Percentiles rank a stretch among this genome's conserved stretches.
Conservation (phyloP, 495 filamentous ascomycete species). For the Rostrohypoxylon terebratum region DNA sequence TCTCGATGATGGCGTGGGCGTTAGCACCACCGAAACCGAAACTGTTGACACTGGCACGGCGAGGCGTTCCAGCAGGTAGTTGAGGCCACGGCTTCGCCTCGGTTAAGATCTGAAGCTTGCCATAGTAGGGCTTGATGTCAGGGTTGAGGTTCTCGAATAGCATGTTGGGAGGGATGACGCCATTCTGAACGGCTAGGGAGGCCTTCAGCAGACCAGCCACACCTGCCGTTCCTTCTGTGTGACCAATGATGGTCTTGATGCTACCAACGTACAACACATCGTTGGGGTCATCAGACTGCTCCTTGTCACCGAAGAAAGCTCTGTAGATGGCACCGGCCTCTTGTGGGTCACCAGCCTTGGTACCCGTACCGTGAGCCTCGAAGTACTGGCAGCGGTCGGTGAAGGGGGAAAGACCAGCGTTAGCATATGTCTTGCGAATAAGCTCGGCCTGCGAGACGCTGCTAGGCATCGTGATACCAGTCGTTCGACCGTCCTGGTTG, state of each 20-base stretch:
- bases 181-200: conserved; percentile 57
- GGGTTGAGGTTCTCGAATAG: conserved; percentile 62
- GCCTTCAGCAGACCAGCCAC: conserved; percentile 63
- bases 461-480: conserved; percentile 62
- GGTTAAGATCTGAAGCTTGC: conserved; percentile 50
- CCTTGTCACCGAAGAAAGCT: conserved; percentile 37
- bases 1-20: conserved; percentile 61
- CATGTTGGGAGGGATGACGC: conserved; percentile 54
- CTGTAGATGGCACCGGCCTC: conserved; percentile 59
- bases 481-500: conserved; percentile 61
- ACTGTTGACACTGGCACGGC: conserved; percentile 52
- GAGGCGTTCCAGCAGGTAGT: conserved; percentile 5
- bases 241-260: conserved; percentile 60
- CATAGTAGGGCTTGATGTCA: conserved; percentile 44
- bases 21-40: conserved; percentile 66
- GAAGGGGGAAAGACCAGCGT: conserved; percentile 49
- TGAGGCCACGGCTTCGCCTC: conserved; percentile 48
- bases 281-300: background rate
- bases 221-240: conserved; percentile 53
- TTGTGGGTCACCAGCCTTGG: conserved; percentile 61
- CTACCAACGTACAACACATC: conserved; percentile 50
- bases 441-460: conserved; percentile 57
- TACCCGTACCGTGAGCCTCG: conserved; percentile 46
- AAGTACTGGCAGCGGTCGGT: conserved; percentile 33
- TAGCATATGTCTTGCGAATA: conserved; percentile 55